Evolutionary conservation across 352 stramenopile genomes (phyloP).

Genomic region (Phytophthora cryptogea): DNA sequence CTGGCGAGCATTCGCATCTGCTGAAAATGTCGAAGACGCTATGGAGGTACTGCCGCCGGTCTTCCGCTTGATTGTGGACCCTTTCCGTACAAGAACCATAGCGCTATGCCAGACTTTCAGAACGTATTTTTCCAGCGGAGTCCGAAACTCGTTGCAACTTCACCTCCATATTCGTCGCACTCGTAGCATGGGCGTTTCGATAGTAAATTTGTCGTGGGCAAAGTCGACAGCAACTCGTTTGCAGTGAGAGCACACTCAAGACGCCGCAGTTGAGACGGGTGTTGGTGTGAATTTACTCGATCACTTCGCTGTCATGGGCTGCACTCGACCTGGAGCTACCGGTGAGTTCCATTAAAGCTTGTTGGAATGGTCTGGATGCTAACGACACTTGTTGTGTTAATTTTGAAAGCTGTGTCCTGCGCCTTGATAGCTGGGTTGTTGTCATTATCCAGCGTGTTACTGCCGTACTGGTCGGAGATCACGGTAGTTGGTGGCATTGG

Average conservation of each 20-base stretch:
- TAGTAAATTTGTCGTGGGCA: constrained; percentile 16
- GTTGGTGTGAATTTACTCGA: background rate
- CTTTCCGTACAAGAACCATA: constrained; percentile 27
- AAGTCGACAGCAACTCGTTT: background rate
- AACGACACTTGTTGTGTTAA: background rate
- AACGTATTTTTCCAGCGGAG: constrained; percentile 9
- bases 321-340: constrained; percentile 46
- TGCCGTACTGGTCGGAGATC: constrained; percentile 65
- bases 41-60: constrained; percentile 5
- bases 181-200: constrained; percentile 22
- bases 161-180: constrained; percentile 9
- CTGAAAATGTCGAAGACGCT: constrained; percentile 29
- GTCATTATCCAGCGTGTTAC: constrained; percentile 41
- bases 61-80: constrained; percentile 25
- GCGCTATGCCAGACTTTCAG: background rate
- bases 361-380: background rate
- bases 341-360: constrained; percentile 26
- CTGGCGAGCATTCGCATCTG: constrained; percentile 46
- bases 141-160: constrained; percentile 7
- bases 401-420: constrained; percentile 37
- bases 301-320: constrained; percentile 41
- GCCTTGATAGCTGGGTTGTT: constrained; percentile 40
- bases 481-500: constrained; percentile 15
- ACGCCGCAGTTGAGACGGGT: background rate
- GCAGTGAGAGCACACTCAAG: background rate